Evolutionary conservation across 164 flowering plant genomes (phyloP), one percentile per base, ranked within the genome.

Genomic region (Santalum album): DNA sequence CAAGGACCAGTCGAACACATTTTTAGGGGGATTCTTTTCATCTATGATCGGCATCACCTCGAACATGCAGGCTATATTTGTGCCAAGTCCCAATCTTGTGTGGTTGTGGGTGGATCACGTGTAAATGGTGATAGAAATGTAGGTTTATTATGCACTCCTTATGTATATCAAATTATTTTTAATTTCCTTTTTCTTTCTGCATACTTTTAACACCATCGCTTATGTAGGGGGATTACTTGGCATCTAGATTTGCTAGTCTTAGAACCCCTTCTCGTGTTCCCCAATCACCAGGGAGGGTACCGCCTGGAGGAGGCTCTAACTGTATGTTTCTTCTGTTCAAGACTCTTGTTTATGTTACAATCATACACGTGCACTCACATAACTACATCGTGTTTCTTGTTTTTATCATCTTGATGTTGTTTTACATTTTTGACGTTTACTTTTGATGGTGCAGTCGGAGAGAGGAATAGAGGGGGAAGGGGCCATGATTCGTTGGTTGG

Each of bases 11-110:
- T 94, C 20, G 95, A 87, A 51, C 97, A 90, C 70, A 87, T 94
- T 40, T 82, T 64, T 57, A 79, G 71, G 70, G 95, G 99, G 51
- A 55, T 90, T 40, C 47, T 94, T 63, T 94, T 94, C 70, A 76
- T 94, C 20, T 73, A 68, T 72, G 97, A 94, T 58, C 86, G 97
- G 20, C 97, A 90, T 78, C 96, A 94, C 62, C 87, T 87, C 49
- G 97, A 94, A 73, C 95, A 94, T 76, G 96, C 96, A 56, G 99
- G 99, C 29, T 94, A 79, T 62, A 87, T 94, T 23, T 94, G 99
- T 75, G 90, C 79, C n/a, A 94, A 87, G 66, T 66, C 97, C 21
- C 80, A 78, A 40, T 77, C 85, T 35, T 90, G 97, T 72, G 61
- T 70, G 51, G 66, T 81, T 12, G 78, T 94, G 20, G 99, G 97